Conservation (phyloP, 768 basidiomycete species). For the Boletus barrowsii region DNA sequence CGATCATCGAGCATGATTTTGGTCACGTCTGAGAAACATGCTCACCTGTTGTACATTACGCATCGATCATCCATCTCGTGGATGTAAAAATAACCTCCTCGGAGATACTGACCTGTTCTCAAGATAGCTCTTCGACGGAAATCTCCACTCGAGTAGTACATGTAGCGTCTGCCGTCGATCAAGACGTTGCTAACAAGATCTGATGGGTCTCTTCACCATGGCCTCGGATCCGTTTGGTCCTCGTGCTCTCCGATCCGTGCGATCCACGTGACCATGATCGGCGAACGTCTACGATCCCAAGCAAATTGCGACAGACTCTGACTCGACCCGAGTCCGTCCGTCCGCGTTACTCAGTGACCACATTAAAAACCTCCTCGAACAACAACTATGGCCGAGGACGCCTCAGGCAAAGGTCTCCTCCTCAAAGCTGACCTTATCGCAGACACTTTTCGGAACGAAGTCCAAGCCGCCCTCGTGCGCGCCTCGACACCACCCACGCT, state of each 20-base stretch:
- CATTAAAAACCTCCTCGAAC: background rate
- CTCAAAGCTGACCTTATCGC: conserved; percentile 80
- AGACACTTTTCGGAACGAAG: conserved; percentile 65
- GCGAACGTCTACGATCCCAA: background rate
- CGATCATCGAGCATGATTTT: too few relatives aligned
- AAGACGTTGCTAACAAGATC: too few relatives aligned
- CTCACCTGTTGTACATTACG: too few relatives aligned
- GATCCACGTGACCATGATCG: conserved; percentile 11
- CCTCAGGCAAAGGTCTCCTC: conserved; percentile 64
- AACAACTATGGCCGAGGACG: conserved; percentile 18
- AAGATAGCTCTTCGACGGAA: too few relatives aligned
- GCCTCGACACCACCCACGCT: conserved; percentile 59
- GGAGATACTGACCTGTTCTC: too few relatives aligned
- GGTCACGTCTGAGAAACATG: too few relatives aligned
- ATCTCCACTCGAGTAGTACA: too few relatives aligned
- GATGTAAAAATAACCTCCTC: too few relatives aligned
- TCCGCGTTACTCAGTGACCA: too few relatives aligned
- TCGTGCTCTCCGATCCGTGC: background rate
- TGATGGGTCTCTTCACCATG: too few relatives aligned
- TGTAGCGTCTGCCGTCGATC: too few relatives aligned
- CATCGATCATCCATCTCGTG: too few relatives aligned
- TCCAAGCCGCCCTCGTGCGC: conserved; percentile 45
- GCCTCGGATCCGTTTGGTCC: background rate
- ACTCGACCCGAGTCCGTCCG: conserved; percentile 1
- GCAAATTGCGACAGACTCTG: background rate